Conservation (phyloP, 345 rosid genomes). For the Lumnitzera littorea region DNA sequence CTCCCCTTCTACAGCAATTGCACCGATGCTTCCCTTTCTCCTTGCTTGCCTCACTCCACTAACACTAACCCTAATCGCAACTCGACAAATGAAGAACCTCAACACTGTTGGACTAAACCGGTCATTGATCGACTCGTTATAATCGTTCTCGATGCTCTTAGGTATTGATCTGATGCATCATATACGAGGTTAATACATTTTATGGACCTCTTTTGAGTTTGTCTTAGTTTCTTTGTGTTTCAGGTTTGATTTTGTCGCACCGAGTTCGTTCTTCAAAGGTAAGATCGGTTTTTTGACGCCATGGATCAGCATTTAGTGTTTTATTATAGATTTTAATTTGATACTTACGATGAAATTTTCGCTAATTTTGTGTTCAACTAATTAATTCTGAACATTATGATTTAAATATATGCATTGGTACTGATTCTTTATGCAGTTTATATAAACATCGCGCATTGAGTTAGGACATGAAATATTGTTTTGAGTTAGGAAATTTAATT, state of each 20-base stretch:
- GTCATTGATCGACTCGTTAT: constrained; percentile 61
- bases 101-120: constrained; percentile 65
- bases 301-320: no score
- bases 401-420: no score
- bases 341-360: no score
- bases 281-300: neutral
- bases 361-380: no score
- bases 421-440: no score
- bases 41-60: constrained; percentile 34
- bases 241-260: constrained; percentile 83
- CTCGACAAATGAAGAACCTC: constrained; percentile 1
- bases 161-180: constrained; percentile 16
- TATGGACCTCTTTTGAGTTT: neutral
- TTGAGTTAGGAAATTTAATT: no score
- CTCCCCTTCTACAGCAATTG: constrained; percentile 63
- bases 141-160: constrained; percentile 80
- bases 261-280: constrained; percentile 67
- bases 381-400: no score
- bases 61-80: constrained; percentile 2
- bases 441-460: no score
- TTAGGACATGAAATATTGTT: no score
- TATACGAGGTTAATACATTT: no score
- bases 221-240: constrained; percentile 1
- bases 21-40: constrained; percentile 60
- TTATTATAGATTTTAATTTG: no score